phyloP scores from a whole-genome alignment of 495 filamentous ascomycete genomes.

The Patellaria atrata region DNA sequence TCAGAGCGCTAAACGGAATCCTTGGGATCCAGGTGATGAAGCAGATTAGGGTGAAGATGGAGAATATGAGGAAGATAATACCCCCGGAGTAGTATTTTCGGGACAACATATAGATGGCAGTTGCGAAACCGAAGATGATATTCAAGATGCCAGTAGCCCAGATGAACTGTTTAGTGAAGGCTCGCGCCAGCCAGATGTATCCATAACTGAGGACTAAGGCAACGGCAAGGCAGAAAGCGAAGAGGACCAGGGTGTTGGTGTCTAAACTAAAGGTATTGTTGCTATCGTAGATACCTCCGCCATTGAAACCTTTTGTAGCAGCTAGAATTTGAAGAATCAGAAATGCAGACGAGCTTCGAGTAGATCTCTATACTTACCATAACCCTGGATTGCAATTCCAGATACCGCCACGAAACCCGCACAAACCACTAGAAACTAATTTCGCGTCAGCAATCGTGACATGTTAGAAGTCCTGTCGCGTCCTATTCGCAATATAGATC shows the following conservation, averaged over 20 bases:
- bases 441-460: constrained; percentile 4
- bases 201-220: constrained; percentile 58
- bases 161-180: constrained; percentile 80
- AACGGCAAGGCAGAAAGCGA: constrained; percentile 57
- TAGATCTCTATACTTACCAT: constrained; percentile 30
- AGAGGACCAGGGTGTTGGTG: constrained; percentile 76
- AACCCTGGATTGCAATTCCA: constrained; percentile 62
- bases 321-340: constrained; percentile 3
- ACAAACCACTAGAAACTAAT: constrained; percentile 58
- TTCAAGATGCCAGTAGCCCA: constrained; percentile 35
- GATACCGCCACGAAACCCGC: constrained; percentile 66
- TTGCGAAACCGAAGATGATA: constrained; percentile 43
- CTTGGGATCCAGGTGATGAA: constrained; percentile 72
- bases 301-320: constrained; percentile 43
- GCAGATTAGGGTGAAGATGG: constrained; percentile 64
- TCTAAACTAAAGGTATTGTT: constrained; percentile 51
- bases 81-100: constrained; percentile 63
- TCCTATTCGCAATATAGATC: neutral
- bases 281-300: constrained; percentile 58
- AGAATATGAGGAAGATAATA: constrained; percentile 72
- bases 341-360: neutral
- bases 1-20: constrained; percentile 79
- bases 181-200: constrained; percentile 63
- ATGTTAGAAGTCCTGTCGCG: neutral
- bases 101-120: constrained; percentile 51